Evolutionary conservation across 164 flowering plant species (phyloP), one percentile per base, ranked within the genome.

Genomic region (Vitis rupestris): DNA sequence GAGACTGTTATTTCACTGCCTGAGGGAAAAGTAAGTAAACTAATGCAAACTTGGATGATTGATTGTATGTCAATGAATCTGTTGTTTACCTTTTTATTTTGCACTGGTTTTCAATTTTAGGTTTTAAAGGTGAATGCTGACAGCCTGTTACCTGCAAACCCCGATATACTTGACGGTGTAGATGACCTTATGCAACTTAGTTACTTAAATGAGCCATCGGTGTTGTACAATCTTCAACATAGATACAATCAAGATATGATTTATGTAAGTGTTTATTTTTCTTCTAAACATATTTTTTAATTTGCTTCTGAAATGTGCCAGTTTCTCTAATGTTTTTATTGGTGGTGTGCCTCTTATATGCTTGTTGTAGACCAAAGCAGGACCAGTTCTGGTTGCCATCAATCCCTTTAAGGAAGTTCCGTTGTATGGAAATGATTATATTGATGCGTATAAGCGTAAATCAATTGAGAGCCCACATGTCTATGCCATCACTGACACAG

Each of bases 131-230:
- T 89, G 72, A 79, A 79, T 68, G 30, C 89, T 65, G 97, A 86
- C 61, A 71, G 74, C 72, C 75, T 93, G 59, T 68, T 88, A 64
- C 87, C 94, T 10, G 98, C 97, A 71, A 96, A 96, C 80, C 99
- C 99, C 68, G 97, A 92, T 80, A 96, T 96, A 59, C 97, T 96
- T 76, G 98, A 90, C 77, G 99, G 98, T 49, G 99, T 96, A 31
- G 98, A 93, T 81, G 94, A 96, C 81, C 97, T 96, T 37, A 89
- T 96, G 98, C 99, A 96, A 80, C 90, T 96, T 56, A 96, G 99
- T 85, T 96, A 92, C 81, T 79, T 96, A 67, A 88, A 88, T 82
- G 99, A 96, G 71, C 98, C 99, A 50, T 86, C 99, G 62, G 99
- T 96, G 11, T 74, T 96, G 78, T 90, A 89, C 84, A 92, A 96